Base-by-base conservation (phyloP, 2,329 filamentous ascomycete genomes). In the Elsinoe perseae region DNA sequence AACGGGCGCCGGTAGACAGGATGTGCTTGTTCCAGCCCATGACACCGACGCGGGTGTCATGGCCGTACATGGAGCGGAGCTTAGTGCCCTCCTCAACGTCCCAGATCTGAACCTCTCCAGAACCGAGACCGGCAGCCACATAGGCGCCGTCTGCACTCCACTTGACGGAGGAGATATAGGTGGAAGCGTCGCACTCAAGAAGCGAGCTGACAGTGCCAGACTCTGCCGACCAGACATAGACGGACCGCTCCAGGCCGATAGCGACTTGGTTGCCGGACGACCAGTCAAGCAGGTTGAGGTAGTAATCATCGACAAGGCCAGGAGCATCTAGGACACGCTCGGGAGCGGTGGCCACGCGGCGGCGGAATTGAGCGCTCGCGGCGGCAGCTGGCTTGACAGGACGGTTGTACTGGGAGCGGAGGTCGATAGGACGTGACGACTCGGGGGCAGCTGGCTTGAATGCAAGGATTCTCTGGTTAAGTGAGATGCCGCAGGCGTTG, bases 1-100 rank as follows among this genome's bases (percentile, higher is more conserved):
- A 95, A 69, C 93, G 88, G 57, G 93, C 89, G 63, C 93, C 93
- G 20, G 92, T 96, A 36, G 93, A 97, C 54, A 98, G 81, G 57
- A 95, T 83, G 75, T 97, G 93, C 82, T 97, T 97, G 80, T 89
- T 95, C 93, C 93, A 98, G 68, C 91, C 89, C 91, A 97, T 96
- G 62, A 95, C 92, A 68, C 91, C 89, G 61, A 98, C 92, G 56
- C 93, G 91, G 36, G 89, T 92, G 68, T 97, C 92, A 69, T 98
- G 93, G 59, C 93, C 93, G 70, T 90, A 87, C 93, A 98, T 98
- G 79, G 90, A 96, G 71, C 93, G 91, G 58, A 98, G 86, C 81
- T 97, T 97, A 68, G 84, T 86, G 60, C 86, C 84, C 72, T 98
- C 93, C 65, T 95, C 87, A 25, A 96, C 92, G 66, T 97, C 93